phyloP scores from a whole-genome alignment of 2,329 filamentous ascomycete genomes.

The Exophiala alcalophila region DNA sequence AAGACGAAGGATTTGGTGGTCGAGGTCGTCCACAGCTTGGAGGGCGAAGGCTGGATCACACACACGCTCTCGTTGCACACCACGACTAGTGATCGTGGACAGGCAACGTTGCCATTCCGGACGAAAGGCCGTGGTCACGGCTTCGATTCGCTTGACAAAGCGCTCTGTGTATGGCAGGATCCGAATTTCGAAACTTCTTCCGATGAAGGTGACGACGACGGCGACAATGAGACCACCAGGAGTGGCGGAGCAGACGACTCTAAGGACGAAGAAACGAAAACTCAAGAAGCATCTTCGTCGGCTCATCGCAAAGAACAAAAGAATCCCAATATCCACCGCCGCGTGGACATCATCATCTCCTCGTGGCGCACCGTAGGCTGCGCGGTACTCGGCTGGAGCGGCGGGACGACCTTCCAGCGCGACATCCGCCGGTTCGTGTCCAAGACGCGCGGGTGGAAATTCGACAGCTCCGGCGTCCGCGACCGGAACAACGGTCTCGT shows the following conservation, averaged over 20 bases:
- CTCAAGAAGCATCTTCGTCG: too few relatives aligned
- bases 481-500: constrained; percentile 64
- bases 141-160: constrained; percentile 89
- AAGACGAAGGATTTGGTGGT: constrained; percentile 69
- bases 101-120: constrained; percentile 59
- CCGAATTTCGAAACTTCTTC: constrained; percentile 44
- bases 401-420: constrained; percentile 83
- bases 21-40: constrained; percentile 68
- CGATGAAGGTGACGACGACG: constrained; percentile 1
- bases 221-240: constrained; percentile 22
- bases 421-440: constrained; percentile 81
- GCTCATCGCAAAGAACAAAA: too few relatives aligned
- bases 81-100: constrained; percentile 68
- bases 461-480: constrained; percentile 84
- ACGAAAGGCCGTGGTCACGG: constrained; percentile 52
- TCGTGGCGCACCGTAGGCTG: constrained; percentile 89
- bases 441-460: constrained; percentile 70
- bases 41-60: constrained; percentile 68
- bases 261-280: neutral
- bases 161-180: constrained; percentile 87
- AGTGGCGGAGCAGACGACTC: neutral
- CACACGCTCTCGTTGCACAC: constrained; percentile 73
- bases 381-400: constrained; percentile 82
- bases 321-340: constrained; percentile 72
- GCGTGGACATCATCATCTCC: constrained; percentile 87